Evolutionary conservation across 2,329 filamentous ascomycete species (phyloP).

Genomic region (Trichoderma afroharzianum): DNA sequence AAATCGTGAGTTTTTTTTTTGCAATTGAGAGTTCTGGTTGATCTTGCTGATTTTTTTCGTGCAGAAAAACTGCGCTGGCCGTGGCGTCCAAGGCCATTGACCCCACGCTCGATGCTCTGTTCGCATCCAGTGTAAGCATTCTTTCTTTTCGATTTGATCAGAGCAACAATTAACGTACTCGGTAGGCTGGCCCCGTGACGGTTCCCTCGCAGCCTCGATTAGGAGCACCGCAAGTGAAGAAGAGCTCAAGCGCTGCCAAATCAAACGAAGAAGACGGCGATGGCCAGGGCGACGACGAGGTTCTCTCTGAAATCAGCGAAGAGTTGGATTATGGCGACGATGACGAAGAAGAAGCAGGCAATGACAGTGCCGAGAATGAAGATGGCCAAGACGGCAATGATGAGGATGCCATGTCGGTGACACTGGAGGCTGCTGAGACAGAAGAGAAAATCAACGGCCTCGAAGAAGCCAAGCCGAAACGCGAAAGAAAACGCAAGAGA

Average conservation of each 20-base stretch:
- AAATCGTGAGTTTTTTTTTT: slow-evolving; percentile 24
- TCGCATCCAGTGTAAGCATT: slow-evolving; percentile 65
- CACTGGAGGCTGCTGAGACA: slow-evolving; percentile 34
- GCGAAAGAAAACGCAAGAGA: slow-evolving; percentile 62
- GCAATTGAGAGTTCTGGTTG: neutral
- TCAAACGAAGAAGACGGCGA: slow-evolving; percentile 30
- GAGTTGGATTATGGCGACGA: slow-evolving; percentile 35
- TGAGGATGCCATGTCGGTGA: slow-evolving; percentile 18
- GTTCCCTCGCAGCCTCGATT: slow-evolving; percentile 45
- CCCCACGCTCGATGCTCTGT: slow-evolving; percentile 65
- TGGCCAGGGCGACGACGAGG: slow-evolving; percentile 32
- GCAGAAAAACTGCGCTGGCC: slow-evolving; percentile 39
- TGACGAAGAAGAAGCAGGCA: slow-evolving; percentile 26
- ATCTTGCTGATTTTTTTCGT: slow-evolving; percentile 19
- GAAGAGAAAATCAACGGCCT: slow-evolving; percentile 37
- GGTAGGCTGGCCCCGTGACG: slow-evolving; percentile 50
- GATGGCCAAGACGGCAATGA: slow-evolving; percentile 24
- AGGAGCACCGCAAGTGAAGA: slow-evolving; percentile 33
- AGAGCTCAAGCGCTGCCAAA: slow-evolving; percentile 21
- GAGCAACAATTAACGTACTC: slow-evolving; percentile 2
- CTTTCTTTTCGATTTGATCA: neutral
- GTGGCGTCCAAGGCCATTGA: slow-evolving; percentile 58
- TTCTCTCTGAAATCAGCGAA: slow-evolving; percentile 32
- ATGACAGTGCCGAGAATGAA: neutral
- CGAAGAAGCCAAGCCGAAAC: slow-evolving; percentile 37